Percentiles rank a stretch among this genome's conserved stretches.
These are phyloP conservation scores for Rhizomucor miehei DNA, from an alignment of 371 early-diverging fungal species.

Conservation along the genomic window DNA sequence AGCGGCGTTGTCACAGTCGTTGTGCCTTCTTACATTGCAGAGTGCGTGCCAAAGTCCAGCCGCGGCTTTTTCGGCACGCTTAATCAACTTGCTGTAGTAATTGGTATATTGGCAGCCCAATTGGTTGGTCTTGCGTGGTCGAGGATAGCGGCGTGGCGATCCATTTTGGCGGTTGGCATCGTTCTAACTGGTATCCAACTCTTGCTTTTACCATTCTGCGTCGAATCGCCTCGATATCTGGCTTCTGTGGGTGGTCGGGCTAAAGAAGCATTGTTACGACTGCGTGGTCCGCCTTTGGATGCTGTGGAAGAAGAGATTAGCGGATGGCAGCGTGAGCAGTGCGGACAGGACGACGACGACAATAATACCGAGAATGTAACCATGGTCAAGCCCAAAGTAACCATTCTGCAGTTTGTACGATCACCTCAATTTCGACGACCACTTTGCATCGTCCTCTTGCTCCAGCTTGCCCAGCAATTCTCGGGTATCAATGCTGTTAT, in stretches of 20 bases:
- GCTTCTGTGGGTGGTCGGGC: conserved; percentile 56
- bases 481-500: conserved; percentile 95
- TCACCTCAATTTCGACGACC: conserved; percentile 56
- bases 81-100: conserved; percentile 83
- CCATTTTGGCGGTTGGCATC: conserved; percentile 56
- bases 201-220: conserved; percentile 63
- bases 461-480: conserved; percentile 81
- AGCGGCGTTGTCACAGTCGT: conserved; percentile 81
- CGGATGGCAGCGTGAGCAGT: conserved; percentile 56
- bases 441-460: conserved; percentile 65
- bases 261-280: conserved; percentile 48
- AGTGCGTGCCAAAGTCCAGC: conserved; percentile 71
- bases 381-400: conserved; percentile 17
- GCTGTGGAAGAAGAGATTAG: conserved; percentile 65
- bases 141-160: conserved; percentile 61
- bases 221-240: conserved; percentile 79
- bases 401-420: conserved; percentile 39
- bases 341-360: conserved; percentile 8
- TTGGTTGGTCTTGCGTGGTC: conserved; percentile 62
- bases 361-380: conserved; percentile 7
- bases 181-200: conserved; percentile 63
- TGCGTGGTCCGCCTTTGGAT: conserved; percentile 49
- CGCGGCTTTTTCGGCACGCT: conserved; percentile 81
- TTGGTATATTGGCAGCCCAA: conserved; percentile 77
- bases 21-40: conserved; percentile 84